Conservation (phyloP, 805 yeast species). For the Teunomyces lycoperdinae region DNA sequence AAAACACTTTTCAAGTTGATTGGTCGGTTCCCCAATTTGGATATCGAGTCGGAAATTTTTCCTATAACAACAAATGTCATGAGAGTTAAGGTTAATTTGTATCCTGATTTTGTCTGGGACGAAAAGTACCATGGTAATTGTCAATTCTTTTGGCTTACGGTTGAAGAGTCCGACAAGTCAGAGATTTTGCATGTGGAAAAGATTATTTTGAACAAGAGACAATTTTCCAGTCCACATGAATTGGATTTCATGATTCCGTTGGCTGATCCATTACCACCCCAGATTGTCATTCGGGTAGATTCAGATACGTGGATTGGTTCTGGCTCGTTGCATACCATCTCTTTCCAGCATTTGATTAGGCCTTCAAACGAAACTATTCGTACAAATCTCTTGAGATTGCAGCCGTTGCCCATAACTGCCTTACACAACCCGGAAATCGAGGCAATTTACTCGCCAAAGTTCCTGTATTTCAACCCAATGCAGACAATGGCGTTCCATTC, state of each 20-base stretch:
- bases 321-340: constrained; percentile 70
- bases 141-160: constrained; percentile 88
- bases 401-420: constrained; percentile 84
- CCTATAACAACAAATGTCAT: constrained; percentile 88
- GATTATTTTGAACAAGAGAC: constrained; percentile 62
- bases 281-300: constrained; percentile 71
- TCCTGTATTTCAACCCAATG: constrained; percentile 94
- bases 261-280: constrained; percentile 86
- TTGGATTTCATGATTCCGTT: constrained; percentile 92
- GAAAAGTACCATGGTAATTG: constrained; percentile 74
- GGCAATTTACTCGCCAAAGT: constrained; percentile 60
- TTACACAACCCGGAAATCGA: constrained; percentile 68
- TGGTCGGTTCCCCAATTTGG: constrained; percentile 70
- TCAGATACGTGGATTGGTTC: constrained; percentile 91
- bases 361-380: constrained; percentile 86
- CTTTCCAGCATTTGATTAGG: constrained; percentile 85
- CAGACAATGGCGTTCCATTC: constrained; percentile 96
- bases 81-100: constrained; percentile 68
- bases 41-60: constrained; percentile 76
- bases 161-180: constrained; percentile 78
- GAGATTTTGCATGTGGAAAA: constrained; percentile 79
- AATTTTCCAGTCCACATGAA: constrained; percentile 55
- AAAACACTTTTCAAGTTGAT: constrained; percentile 54
- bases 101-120: constrained; percentile 87
- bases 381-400: constrained; percentile 73